These are phyloP conservation scores for Meripilus lineatus DNA, from an alignment of 1,284 basidiomycete genomes.

Conservation along the genomic window DNA sequence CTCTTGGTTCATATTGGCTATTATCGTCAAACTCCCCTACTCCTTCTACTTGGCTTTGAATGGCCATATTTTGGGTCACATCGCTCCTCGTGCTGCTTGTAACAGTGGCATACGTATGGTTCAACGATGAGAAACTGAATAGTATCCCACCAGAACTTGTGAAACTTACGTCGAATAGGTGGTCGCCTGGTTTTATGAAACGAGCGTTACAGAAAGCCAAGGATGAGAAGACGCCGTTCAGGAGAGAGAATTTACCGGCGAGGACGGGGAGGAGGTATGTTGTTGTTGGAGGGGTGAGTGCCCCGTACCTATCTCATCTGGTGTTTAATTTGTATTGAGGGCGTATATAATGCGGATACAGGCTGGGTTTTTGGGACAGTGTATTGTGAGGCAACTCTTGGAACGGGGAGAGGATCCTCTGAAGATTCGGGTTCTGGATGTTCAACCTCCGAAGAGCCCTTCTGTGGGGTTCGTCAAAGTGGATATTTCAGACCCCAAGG, in stretches of 20 bases:
- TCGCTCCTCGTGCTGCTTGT: no score
- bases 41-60: no score
- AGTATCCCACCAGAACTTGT: conserved; percentile 38
- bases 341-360: no score
- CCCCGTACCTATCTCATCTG: background rate
- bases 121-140: conserved; percentile 47
- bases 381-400: conserved; percentile 65
- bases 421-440: conserved; percentile 62
- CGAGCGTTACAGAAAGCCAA: conserved; percentile 32
- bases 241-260: conserved; percentile 38
- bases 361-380: conserved; percentile 71
- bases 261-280: conserved; percentile 55
- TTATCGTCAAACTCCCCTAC: no score
- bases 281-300: conserved; percentile 47
- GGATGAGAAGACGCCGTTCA: conserved; percentile 25
- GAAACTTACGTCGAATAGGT: conserved; percentile 42
- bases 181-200: no score
- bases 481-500: conserved; percentile 48
- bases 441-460: conserved; percentile 48
- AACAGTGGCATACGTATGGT: conserved; percentile 39
- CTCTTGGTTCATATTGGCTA: no score
- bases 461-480: conserved; percentile 53
- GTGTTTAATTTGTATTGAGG: no score
- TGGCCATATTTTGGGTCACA: no score
- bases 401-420: conserved; percentile 64